Conservation (phyloP, 2,329 filamentous ascomycete genomes). For the Talaromyces piceae region DNA sequence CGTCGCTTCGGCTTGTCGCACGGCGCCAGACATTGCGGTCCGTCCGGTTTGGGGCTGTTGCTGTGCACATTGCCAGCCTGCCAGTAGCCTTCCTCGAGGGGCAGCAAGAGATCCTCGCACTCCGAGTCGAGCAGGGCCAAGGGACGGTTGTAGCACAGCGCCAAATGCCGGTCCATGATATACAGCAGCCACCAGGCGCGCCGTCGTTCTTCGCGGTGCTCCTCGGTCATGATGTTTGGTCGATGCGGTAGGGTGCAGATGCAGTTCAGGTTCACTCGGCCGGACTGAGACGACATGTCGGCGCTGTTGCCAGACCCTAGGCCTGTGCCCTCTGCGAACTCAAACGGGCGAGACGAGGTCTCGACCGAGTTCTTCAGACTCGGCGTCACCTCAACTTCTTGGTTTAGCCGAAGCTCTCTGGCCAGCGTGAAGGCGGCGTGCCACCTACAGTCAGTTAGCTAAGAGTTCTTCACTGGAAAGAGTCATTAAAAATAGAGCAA, state of each 20-base stretch:
- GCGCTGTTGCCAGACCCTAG: conserved; percentile 40
- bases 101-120: conserved; percentile 73
- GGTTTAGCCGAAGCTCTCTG: conserved; percentile 76
- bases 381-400: conserved; percentile 55
- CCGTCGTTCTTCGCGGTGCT: conserved; percentile 80
- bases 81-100: conserved; percentile 82
- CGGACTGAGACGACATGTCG: conserved; percentile 29
- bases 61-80: conserved; percentile 71
- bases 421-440: conserved; percentile 88
- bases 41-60: conserved; percentile 37
- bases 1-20: conserved; percentile 40
- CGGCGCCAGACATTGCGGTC: conserved; percentile 27
- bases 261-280: conserved; percentile 27
- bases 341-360: conserved; percentile 23
- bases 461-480: background rate
- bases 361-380: conserved; percentile 22
- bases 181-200: conserved; percentile 93
- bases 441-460: conserved; percentile 46
- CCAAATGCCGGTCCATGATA: conserved; percentile 81
- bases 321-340: conserved; percentile 25
- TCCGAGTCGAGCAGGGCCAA: conserved; percentile 81
- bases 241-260: conserved; percentile 24
- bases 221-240: conserved; percentile 52
- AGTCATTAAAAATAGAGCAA: background rate
- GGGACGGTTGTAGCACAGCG: conserved; percentile 85